Percentiles rank a stretch among this genome's conserved stretches.
Conservation (phyloP, 2,329 filamentous ascomycete species). For the Thielaviopsis populi region DNA sequence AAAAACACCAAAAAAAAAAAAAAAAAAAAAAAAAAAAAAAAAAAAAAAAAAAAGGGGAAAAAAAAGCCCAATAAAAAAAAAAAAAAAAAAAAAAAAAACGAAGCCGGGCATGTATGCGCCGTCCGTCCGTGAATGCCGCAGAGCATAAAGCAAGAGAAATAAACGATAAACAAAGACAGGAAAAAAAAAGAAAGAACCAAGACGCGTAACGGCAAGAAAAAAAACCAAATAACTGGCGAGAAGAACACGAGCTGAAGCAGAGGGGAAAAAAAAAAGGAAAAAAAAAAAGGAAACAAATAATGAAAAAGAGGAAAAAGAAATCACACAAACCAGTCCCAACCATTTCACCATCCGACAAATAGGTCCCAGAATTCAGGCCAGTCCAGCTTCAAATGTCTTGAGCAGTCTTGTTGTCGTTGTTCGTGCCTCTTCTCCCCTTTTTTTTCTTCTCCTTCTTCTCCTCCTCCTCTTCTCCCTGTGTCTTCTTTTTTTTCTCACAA, state of each 20-base stretch:
- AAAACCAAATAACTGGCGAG: no score
- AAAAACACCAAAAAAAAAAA: background rate
- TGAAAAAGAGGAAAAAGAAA: background rate
- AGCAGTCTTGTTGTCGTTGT: background rate
- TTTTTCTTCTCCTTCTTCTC: no score
- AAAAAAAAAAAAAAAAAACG: background rate
- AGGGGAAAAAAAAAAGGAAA: background rate
- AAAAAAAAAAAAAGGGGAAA: background rate
- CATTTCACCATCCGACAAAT: background rate
- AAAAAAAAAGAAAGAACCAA: background rate
- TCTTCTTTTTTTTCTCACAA: background rate
- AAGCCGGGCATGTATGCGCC: background rate
- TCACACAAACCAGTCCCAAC: background rate
- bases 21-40: background rate
- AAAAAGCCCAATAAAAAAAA: no score
- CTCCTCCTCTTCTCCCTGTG: no score
- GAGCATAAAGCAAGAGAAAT: background rate
- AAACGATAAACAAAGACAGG: background rate
- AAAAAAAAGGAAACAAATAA: slow-evolving; percentile 1
- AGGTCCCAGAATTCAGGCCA: background rate
- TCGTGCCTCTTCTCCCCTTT: background rate
- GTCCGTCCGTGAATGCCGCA: background rate
- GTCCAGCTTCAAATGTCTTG: background rate
- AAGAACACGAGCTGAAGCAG: no score
- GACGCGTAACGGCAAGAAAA: background rate